Percentiles rank a stretch among this genome's conserved stretches.
Conservation (phyloP, 768 basidiomycete species). For the Calocybe indica region DNA sequence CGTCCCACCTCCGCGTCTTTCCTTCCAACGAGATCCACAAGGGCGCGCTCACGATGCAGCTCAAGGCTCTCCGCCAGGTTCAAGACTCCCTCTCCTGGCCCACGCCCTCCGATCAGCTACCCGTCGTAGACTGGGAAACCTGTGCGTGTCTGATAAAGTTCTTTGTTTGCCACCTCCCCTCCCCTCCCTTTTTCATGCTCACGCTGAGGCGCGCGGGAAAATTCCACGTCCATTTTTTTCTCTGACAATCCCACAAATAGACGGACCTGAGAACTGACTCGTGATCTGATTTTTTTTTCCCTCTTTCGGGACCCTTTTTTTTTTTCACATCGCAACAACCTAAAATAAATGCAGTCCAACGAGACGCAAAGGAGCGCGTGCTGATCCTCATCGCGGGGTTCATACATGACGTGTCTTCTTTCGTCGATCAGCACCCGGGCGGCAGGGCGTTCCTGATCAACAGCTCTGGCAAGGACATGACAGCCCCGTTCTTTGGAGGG, state of each 20-base stretch:
- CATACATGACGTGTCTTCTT: constrained; percentile 77
- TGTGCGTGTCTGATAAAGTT: constrained; percentile 38
- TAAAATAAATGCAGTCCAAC: constrained; percentile 41
- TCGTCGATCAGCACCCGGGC: constrained; percentile 77
- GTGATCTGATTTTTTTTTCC: background rate
- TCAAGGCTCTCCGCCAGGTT: constrained; percentile 61
- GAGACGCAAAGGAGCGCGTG: constrained; percentile 56
- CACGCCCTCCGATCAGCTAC: constrained; percentile 47
- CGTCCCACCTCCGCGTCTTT: constrained; percentile 78
- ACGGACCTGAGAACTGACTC: background rate
- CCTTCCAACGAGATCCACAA: constrained; percentile 86
- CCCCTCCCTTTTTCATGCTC: background rate
- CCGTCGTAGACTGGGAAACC: constrained; percentile 76
- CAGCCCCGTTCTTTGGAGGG: constrained; percentile 82
- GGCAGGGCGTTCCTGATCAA: constrained; percentile 53
- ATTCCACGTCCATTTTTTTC: too few species aligned
- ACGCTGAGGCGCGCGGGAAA: background rate
- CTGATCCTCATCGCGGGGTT: constrained; percentile 79
- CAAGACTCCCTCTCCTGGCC: constrained; percentile 68
- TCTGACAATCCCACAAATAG: background rate
- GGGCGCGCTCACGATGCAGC: constrained; percentile 76
- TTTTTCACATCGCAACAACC: too few species aligned
- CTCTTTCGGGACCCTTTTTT: background rate
- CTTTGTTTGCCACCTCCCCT: background rate
- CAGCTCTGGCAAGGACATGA: constrained; percentile 77